Evolutionary conservation across 805 yeast genomes (phyloP), one percentile per base, ranked within the genome.

Genomic region (Saccharomyces paradoxus): DNA sequence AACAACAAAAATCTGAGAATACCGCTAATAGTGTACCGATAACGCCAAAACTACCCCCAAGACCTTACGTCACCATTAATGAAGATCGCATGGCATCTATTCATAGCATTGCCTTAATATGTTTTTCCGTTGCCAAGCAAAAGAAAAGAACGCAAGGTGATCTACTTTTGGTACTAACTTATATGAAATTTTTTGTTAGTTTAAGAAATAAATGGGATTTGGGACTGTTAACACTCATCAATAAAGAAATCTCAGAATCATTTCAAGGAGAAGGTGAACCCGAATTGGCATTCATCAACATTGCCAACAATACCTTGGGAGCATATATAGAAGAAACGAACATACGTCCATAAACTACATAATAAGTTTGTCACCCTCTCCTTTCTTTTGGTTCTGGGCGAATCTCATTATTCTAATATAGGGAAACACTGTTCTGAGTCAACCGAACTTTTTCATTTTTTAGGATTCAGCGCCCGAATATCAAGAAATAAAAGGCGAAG

Each of bases 121-220:
- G 75, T 10, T 63, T 79, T 30, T 72, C 68, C 3, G 70, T 66
- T 7, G 68, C 65, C 0, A 58, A 57, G 37, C 49, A 49, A 8
- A 46, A 51, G 2, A 28, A 54, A 30, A 31, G 56, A 7, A 48
- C 57, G 21, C 58, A 54, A 29, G 50, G 48, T 12, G 26, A 37
- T 41, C 17, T 57, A 24, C 41, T 46, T 1, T 30, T 60, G 2
- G 64, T 85, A 13, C 68, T 84, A 49, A 78, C 83, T 3, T 82
- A 78, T 65, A 69, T 86, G 62, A 86, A 86, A 61, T 72, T 86
- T 49, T 73, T 77, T 29, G 67, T 71, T 31, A 71, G 71, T 4
- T 61, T 77, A 26, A 70, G 70, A 41, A 46, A 58, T 0, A 63
- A 64, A 49, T 71, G 75, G 59, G 74, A 71, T 47, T 54, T 50